Conservation (phyloP, 176 grass and related monocot genomes). For the Thalia dealbata region DNA sequence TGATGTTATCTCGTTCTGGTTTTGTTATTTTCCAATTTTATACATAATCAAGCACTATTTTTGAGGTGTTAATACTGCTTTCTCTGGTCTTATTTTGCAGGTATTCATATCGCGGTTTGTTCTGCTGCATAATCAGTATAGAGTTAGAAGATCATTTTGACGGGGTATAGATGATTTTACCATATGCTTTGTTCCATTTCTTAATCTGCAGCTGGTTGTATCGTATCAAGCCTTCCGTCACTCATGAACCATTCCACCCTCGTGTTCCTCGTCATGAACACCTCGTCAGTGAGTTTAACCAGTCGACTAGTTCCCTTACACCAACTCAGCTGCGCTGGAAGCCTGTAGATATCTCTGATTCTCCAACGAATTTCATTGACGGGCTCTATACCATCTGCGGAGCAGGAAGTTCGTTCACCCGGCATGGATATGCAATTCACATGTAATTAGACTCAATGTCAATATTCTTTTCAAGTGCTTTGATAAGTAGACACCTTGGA, state of each 20-base stretch:
- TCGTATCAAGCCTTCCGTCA: slow-evolving; percentile 95
- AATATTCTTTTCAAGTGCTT: not conserved
- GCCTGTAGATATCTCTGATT: slow-evolving; percentile 38
- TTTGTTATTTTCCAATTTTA: not conserved
- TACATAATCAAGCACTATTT: too few species aligned
- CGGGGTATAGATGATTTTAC: not conserved
- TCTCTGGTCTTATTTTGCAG: too few species aligned
- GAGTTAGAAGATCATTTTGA: too few species aligned
- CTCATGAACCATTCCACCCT: slow-evolving; percentile 80
- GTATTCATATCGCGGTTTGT: too few species aligned
- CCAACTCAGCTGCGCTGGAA: slow-evolving; percentile 87
- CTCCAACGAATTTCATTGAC: slow-evolving; percentile 53
- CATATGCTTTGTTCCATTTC: not conserved
- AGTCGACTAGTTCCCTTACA: slow-evolving; percentile 45
- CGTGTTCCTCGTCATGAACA: slow-evolving; percentile 40
- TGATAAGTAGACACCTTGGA: not conserved
- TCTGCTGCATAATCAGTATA: too few species aligned
- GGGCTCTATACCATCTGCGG: slow-evolving; percentile 82
- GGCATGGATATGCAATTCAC: slow-evolving; percentile 80
- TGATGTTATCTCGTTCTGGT: not conserved
- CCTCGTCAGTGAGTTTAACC: slow-evolving; percentile 63
- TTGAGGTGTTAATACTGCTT: too few species aligned
- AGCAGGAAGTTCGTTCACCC: slow-evolving; percentile 70
- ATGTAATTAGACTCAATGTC: slow-evolving; percentile 34
- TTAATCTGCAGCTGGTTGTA: slow-evolving; percentile 55